Base-by-base conservation (phyloP, 2,329 filamentous ascomycete species). In the Aaosphaeria pasadenensis region DNA sequence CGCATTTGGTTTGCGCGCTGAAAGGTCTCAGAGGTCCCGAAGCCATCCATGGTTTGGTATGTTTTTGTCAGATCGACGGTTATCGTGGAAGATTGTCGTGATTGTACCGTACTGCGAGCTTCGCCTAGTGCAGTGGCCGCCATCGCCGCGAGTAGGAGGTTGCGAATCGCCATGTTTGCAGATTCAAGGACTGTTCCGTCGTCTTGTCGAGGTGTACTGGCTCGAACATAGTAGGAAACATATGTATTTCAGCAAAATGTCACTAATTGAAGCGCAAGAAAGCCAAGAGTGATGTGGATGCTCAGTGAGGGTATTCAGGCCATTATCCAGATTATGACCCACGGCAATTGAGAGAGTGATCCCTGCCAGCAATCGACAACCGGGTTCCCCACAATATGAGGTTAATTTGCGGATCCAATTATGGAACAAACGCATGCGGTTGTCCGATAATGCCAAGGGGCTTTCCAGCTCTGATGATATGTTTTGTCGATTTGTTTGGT, bases 31-130 rank as follows among this genome's bases (percentile, higher is more conserved):
- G 66, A 70, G 57, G 72, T 72, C n/a, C 74, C 74, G 54, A 76
- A 76, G 11, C 74, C 74, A 49, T 76, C 72, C 50, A 77, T 75
- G 6, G 62, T 72, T 62, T 77, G 74, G 57, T 71, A 75, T 38
- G 69, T 75, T 56, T 70, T 72, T 17, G 64, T 54, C 4, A 72
- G 58, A 53, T 76, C 69, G n/a, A 77, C 71, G 0, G 66, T 73
- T 47, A 76, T 69, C 6, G 54, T 58, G 17, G 17, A 24, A 3
- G 56, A 40, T 40, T 40, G 28, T 55, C 17, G 17, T 24, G 17
- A 24, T 24, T 24, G 17, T 24, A 24, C 3, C 17, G 17, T 24
- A 24, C 17, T 24, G 17, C 17, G 17, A 24, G 17, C 17, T 24
- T 11, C 11, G 39, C 11, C 9, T 41, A 41, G 11, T 28, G 39